phyloP scores from a whole-genome alignment of 345 rosid genomes.

The Ceriops tagal region DNA sequence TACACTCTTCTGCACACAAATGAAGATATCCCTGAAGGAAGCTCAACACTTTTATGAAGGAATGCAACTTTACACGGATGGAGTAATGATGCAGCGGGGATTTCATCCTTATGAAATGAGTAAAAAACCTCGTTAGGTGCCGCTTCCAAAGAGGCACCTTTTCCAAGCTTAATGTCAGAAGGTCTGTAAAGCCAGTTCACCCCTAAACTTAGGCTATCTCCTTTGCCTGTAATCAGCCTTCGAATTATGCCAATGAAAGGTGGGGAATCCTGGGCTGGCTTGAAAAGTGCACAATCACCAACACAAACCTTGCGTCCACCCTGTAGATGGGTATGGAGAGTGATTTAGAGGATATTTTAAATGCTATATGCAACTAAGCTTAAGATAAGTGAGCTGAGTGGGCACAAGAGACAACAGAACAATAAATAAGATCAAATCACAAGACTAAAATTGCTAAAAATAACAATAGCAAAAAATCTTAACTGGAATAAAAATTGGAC shows the following conservation, averaged over 20 bases:
- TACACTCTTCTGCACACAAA: conserved; percentile 85
- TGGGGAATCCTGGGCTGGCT: conserved; percentile 73
- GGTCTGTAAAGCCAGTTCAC: conserved; percentile 94
- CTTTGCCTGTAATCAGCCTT: conserved; percentile 44
- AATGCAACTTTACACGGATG: conserved; percentile 98
- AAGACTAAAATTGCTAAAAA: too few relatives aligned
- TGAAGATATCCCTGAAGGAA: conserved; percentile 73
- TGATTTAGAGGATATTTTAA: background rate
- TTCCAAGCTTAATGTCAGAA: conserved; percentile 79
- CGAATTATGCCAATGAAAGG: conserved; percentile 89
- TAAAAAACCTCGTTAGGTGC: conserved; percentile 91
- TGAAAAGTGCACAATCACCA: conserved; percentile 94
- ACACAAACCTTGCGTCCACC: conserved; percentile 78
- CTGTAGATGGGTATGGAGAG: conserved; percentile 26
- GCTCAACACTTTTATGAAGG: conserved; percentile 67
- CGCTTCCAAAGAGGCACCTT: conserved; percentile 71
- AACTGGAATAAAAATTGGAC: too few relatives aligned
- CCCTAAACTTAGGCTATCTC: conserved; percentile 45
- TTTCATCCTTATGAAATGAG: conserved; percentile 93
- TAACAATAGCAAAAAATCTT: too few relatives aligned
- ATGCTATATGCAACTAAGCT: too few relatives aligned
- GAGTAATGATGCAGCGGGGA: conserved; percentile 75
- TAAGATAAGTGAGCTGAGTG: too few relatives aligned
- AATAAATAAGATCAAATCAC: too few relatives aligned
- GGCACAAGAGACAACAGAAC: too few relatives aligned